Conservation (phyloP, 768 basidiomycete genomes). For the Calvatia gigantea region DNA sequence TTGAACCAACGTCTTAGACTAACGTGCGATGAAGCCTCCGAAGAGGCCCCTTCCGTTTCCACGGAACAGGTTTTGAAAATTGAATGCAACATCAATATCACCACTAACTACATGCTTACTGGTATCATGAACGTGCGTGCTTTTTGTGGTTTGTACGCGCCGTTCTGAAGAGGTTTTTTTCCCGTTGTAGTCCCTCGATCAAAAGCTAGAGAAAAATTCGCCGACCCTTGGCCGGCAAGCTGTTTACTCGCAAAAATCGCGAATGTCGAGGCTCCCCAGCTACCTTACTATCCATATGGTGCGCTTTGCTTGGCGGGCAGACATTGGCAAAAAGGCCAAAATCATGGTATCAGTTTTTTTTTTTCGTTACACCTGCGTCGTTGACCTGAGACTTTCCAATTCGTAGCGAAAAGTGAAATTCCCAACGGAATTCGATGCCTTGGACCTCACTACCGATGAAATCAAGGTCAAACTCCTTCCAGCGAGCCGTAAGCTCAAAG, state of each 20-base stretch:
- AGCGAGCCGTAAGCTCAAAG: slow-evolving; percentile 67
- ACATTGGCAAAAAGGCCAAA: slow-evolving; percentile 91
- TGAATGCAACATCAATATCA: slow-evolving; percentile 85
- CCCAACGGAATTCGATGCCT: slow-evolving; percentile 80
- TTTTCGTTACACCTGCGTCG: not conserved
- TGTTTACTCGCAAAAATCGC: slow-evolving; percentile 74
- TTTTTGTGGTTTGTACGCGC: not conserved
- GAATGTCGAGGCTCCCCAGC: slow-evolving; percentile 78
- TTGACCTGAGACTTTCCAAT: not conserved
- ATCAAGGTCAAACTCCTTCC: slow-evolving; percentile 70
- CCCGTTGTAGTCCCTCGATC: slow-evolving; percentile 67
- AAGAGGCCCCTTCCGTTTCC: slow-evolving; percentile 63
- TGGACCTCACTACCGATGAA: slow-evolving; percentile 80
- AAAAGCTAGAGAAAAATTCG: slow-evolving; percentile 83
- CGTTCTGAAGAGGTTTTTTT: not conserved
- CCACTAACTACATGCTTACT: slow-evolving; percentile 84
- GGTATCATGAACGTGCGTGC: slow-evolving; percentile 74
- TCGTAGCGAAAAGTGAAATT: slow-evolving; percentile 88
- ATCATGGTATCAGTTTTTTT: slow-evolving; percentile 68
- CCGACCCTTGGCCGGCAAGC: slow-evolving; percentile 78
- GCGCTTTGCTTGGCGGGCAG: slow-evolving; percentile 91
- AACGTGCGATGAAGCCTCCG: slow-evolving; percentile 76
- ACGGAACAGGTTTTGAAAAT: slow-evolving; percentile 82
- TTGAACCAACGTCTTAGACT: slow-evolving; percentile 45
- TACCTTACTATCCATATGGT: slow-evolving; percentile 94